Conservation (phyloP, 2,329 filamentous ascomycete genomes). For the Pseudogymnoascus sp. region DNA sequence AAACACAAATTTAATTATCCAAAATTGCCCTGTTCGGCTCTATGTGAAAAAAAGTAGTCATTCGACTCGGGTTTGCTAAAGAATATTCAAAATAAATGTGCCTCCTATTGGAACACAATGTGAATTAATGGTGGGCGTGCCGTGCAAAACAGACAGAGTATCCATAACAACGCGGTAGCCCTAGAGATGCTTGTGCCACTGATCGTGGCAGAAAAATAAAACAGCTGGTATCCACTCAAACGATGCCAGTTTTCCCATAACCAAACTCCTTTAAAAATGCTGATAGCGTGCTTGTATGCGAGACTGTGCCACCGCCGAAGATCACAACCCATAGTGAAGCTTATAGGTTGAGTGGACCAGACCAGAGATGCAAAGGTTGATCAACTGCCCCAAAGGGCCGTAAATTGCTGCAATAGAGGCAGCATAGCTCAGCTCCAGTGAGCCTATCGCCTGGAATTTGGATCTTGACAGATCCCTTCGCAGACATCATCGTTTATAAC, state of each 20-base stretch:
- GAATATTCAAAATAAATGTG: slow-evolving; percentile 3
- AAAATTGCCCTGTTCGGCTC: not conserved
- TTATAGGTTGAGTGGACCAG: not conserved
- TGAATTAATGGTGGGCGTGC: not conserved
- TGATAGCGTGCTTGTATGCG: not conserved
- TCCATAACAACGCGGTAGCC: not conserved
- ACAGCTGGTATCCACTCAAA: not conserved
- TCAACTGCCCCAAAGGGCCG: not conserved
- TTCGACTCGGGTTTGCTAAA: not conserved
- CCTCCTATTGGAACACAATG: not conserved
- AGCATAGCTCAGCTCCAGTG: not conserved
- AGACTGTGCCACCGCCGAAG: not conserved
- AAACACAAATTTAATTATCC: slow-evolving; percentile 7
- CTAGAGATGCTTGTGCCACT: not conserved
- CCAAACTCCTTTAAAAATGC: slow-evolving; percentile 2
- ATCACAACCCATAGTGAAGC: not conserved
- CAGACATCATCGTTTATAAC: not conserved
- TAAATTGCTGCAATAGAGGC: not conserved
- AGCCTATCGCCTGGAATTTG: not conserved
- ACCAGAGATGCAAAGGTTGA: not conserved
- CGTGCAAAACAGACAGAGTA: not conserved
- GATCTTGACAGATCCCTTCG: too few relatives aligned
- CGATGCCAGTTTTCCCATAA: not conserved
- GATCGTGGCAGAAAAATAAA: not conserved
- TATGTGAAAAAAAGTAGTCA: not conserved